phyloP scores from a whole-genome alignment of 257 asterid species.

The Fraxinus cuspidata region DNA sequence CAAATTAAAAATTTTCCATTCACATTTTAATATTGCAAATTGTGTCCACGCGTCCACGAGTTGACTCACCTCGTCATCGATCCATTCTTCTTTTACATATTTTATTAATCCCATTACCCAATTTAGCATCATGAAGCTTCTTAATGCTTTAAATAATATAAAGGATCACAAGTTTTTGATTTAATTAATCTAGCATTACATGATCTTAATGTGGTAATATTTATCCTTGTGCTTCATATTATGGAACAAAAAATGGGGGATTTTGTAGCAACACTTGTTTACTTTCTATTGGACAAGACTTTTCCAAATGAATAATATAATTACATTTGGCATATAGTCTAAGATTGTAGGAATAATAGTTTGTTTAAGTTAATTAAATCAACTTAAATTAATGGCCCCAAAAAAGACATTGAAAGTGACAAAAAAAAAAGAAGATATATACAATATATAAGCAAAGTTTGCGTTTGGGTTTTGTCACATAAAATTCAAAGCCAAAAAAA shows the following conservation, averaged over 20 bases:
- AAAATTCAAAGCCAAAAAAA: slow-evolving; percentile 38
- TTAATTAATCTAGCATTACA: slow-evolving; percentile 1
- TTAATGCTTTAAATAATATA: slow-evolving; percentile 29
- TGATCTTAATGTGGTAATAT: slow-evolving; percentile 11
- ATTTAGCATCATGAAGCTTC: slow-evolving; percentile 61
- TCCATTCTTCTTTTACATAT: slow-evolving; percentile 30
- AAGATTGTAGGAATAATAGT: slow-evolving; percentile 10
- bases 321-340: slow-evolving; percentile 48
- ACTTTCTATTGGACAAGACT: slow-evolving; percentile 29
- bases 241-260: slow-evolving; percentile 9
- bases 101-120: slow-evolving; percentile 43
- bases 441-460: slow-evolving; percentile 26
- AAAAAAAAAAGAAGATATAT: slow-evolving; percentile 14
- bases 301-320: slow-evolving; percentile 19
- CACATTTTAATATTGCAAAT: slow-evolving; percentile 29
- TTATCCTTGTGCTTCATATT: slow-evolving; percentile 29
- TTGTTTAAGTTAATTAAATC: slow-evolving; percentile 19
- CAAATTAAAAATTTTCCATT: slow-evolving; percentile 30
- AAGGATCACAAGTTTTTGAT: slow-evolving; percentile 2
- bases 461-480: slow-evolving; percentile 34
- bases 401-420: slow-evolving; percentile 34
- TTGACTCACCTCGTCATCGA: slow-evolving; percentile 34
- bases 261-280: slow-evolving; percentile 37
- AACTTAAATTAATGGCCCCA: slow-evolving; percentile 27
- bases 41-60: slow-evolving; percentile 48